phyloP scores from a whole-genome alignment of 352 stramenopile species.

The Pythium phragmitis region DNA sequence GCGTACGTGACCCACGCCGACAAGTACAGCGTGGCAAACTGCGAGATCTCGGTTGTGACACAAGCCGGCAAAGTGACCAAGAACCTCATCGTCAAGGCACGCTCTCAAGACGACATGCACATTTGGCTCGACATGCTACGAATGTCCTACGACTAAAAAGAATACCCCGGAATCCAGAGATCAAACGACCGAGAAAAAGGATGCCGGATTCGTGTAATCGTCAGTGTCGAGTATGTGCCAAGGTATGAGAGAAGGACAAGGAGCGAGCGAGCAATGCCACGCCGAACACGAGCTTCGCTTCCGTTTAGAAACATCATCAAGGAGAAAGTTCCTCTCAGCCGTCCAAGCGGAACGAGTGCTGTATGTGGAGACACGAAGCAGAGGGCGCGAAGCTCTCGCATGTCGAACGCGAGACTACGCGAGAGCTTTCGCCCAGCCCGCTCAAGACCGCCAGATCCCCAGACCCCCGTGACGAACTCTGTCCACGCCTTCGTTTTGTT shows the following conservation, averaged over 20 bases:
- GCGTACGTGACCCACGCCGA: conserved; percentile 71
- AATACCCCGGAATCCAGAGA: not conserved
- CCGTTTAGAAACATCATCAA: not conserved
- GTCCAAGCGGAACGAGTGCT: not conserved
- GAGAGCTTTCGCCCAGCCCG: too few species aligned
- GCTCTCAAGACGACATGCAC: conserved; percentile 73
- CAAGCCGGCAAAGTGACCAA: conserved; percentile 70
- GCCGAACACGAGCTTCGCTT: not conserved
- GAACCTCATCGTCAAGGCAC: conserved; percentile 62
- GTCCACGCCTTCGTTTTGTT: conserved; percentile 6
- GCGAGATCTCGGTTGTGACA: conserved; percentile 66
- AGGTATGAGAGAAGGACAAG: conserved; percentile 20
- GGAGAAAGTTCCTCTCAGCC: not conserved
- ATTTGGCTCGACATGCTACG: conserved; percentile 69
- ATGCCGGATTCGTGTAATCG: conserved; percentile 21
- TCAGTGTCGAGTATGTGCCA: conserved; percentile 44
- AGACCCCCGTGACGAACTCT: not conserved
- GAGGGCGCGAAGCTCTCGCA: not conserved
- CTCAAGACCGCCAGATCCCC: not conserved
- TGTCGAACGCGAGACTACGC: conserved; percentile 1
- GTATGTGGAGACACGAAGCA: not conserved
- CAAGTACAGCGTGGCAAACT: conserved; percentile 56
- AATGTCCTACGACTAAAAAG: conserved; percentile 47
- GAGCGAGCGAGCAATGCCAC: not conserved
- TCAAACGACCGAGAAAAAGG: not conserved